Percentiles rank a stretch among this genome's conserved stretches.
Evolutionary conservation across 192 early-diverging fungal genomes (phyloP).

Genomic region (Gonapodya prolifera): DNA sequence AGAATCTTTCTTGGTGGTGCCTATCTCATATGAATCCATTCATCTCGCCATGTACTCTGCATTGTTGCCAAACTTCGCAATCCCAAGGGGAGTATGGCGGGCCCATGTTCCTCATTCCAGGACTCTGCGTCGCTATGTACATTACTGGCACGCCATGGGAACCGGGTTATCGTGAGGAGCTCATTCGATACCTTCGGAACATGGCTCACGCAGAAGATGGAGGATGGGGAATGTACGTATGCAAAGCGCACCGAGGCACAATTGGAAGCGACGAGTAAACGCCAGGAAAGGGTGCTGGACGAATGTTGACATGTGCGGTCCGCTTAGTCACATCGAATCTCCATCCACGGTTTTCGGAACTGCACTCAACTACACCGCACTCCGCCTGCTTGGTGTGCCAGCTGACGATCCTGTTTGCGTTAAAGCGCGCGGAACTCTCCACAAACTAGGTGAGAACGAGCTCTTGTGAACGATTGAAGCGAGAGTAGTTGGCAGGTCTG

Average conservation of each 20-base stretch:
- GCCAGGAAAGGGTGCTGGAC: too few species aligned
- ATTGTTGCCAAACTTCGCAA: neutral
- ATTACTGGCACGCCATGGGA: slow-evolving; percentile 59
- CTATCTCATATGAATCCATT: neutral
- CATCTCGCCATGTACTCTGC: neutral
- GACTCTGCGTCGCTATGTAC: slow-evolving; percentile 78
- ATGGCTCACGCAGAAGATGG: slow-evolving; percentile 74
- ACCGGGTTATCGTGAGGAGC: slow-evolving; percentile 54
- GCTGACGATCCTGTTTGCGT: slow-evolving; percentile 78
- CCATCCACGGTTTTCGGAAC: slow-evolving; percentile 93
- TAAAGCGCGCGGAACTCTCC: slow-evolving; percentile 68
- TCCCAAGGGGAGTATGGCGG: slow-evolving; percentile 67
- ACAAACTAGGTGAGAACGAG: slow-evolving; percentile 47
- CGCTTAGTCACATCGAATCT: slow-evolving; percentile 76
- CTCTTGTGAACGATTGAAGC: neutral
- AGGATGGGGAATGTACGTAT: slow-evolving; percentile 84
- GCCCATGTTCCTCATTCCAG: slow-evolving; percentile 92
- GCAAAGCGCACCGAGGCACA: neutral
- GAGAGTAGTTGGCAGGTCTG: neutral
- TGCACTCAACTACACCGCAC: slow-evolving; percentile 79
- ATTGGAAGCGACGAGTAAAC: too few species aligned
- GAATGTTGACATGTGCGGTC: too few species aligned
- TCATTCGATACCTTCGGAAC: slow-evolving; percentile 77
- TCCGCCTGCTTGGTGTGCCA: slow-evolving; percentile 74
- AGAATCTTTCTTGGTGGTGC: too few species aligned